Base-by-base conservation (phyloP, 192 early-diverging fungal species). In the Backusella circina region DNA sequence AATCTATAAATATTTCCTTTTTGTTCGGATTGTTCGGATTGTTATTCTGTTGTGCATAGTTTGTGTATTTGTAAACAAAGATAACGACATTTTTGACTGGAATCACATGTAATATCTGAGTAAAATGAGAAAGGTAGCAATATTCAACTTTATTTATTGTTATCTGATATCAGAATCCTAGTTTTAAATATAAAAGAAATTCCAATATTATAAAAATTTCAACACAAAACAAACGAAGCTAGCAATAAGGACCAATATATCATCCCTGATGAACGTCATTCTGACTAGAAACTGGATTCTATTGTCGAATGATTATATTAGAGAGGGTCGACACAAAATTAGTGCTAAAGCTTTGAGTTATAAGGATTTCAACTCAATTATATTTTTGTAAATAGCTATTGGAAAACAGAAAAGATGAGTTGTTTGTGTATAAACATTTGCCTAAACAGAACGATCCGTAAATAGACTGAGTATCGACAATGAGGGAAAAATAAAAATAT, bases 21-120 rank as follows among this genome's bases (percentile, higher is more conserved):
- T 61, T 61, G 26, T 13, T 61, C 23, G 54, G 54, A 61, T 61
- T 61, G 54, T 61, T 61, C 54, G 54, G 54, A 61, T 61, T 61
- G 54, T 61, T 61, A 26, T 61, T 26, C 54, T 61, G 54, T 61
- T 12, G 54, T 61, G 54, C 54, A 61, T 61, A 61, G 26, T 61
- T 61, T 61, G 54, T 61, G 54, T 26, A 61, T 61, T 61, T 61
- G 54, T 61, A 61, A 61, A 61, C 54, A 61, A 61, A 61, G 54
- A 61, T 57, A 57, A 57, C 51, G 51, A 57, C 51, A 57, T 57
- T 57, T 57, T 57, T 57, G 51, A 57, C 51, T 57, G 51, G 21
- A 57, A 57, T 57, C 51, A 57, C 51, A 57, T 57, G 51, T 57
- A 23, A 1, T 57, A 26, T 57, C 21, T 57, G 23, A 57, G 23